phyloP scores from a whole-genome alignment of 305 asterid species.

The Fraxinus angustifolia region DNA sequence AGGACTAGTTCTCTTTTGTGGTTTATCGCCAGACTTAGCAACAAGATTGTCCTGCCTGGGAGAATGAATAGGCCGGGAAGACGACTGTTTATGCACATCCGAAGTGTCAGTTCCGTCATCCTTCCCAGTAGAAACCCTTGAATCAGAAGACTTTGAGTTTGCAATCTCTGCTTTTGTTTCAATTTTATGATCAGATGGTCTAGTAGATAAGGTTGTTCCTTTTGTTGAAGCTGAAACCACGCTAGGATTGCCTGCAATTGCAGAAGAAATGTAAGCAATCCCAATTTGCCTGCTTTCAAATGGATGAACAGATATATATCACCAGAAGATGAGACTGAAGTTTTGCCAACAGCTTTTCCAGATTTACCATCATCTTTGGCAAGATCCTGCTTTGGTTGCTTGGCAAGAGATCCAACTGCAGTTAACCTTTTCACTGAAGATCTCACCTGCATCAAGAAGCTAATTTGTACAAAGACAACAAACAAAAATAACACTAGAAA shows the following conservation, averaged over 20 bases:
- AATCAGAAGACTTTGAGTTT: conserved; percentile 50
- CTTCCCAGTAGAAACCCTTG: conserved; percentile 49
- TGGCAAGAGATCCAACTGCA: conserved; percentile 55
- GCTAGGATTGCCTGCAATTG: conserved; percentile 51
- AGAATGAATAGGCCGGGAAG: conserved; percentile 65
- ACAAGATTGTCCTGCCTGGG: conserved; percentile 62
- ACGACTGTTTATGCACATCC: conserved; percentile 52
- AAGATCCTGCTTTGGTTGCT: conserved; percentile 74
- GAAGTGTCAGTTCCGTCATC: conserved; percentile 61
- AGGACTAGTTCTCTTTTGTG: conserved; percentile 81
- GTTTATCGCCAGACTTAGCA: conserved; percentile 60
- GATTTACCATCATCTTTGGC: conserved; percentile 73
- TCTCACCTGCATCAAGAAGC: conserved; percentile 52
- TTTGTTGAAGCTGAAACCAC: conserved; percentile 42
- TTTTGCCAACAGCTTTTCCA: conserved; percentile 54
- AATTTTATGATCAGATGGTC: conserved; percentile 47
- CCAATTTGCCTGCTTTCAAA: conserved; percentile 36
- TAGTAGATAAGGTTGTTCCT: conserved; percentile 42
- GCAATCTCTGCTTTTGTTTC: conserved; percentile 56
- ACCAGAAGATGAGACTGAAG: conserved; percentile 47
- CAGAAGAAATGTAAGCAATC: conserved; percentile 40
- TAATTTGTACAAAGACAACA: background rate
- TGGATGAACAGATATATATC: conserved; percentile 25
- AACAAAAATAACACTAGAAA: conserved; percentile 7
- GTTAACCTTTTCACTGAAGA: conserved; percentile 58